A percentile compares a stretch with the other conserved stretches of the same genome.
Evolutionary conservation across 2,329 filamentous ascomycete species (phyloP).

Genomic region (Nothophoma quercina): DNA sequence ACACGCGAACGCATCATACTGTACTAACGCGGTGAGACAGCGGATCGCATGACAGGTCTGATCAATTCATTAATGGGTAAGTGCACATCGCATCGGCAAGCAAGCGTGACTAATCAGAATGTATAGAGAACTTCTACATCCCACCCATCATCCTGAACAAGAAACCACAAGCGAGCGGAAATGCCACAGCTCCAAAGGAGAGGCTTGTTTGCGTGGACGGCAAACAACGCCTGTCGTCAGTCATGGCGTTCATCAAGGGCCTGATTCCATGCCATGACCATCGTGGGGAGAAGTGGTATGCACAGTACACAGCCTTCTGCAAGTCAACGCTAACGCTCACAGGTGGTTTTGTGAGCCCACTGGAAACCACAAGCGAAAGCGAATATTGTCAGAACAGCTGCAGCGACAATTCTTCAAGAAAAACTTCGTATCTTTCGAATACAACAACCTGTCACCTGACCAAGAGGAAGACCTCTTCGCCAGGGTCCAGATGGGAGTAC

Average conservation of each 20-base stretch:
- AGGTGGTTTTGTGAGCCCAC: slow-evolving; percentile 37
- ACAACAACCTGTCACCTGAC: slow-evolving; percentile 46
- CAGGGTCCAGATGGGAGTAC: slow-evolving; percentile 56
- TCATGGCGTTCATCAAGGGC: slow-evolving; percentile 55
- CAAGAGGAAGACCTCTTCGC: slow-evolving; percentile 60
- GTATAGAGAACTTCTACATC: slow-evolving; percentile 52
- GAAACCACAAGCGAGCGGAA: slow-evolving; percentile 19
- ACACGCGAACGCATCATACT: neutral
- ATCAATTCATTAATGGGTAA: slow-evolving; percentile 47
- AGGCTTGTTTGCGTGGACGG: slow-evolving; percentile 56
- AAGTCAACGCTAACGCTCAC: slow-evolving; percentile 9
- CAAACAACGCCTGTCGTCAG: slow-evolving; percentile 58
- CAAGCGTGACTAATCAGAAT: neutral
- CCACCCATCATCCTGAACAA: slow-evolving; percentile 59
- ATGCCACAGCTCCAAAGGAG: slow-evolving; percentile 19
- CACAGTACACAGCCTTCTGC: neutral
- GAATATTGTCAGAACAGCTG: slow-evolving; percentile 46
- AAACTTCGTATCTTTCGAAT: slow-evolving; percentile 56
- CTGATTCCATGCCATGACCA: slow-evolving; percentile 55
- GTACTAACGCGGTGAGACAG: slow-evolving; percentile 14
- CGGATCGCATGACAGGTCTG: slow-evolving; percentile 45
- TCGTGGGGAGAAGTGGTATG: slow-evolving; percentile 53
- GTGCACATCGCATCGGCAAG: neutral
- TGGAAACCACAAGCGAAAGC: slow-evolving; percentile 22
- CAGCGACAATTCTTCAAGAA: slow-evolving; percentile 51